Conservation (phyloP, 306 rosid species). For the Cicer cuneatum region DNA sequence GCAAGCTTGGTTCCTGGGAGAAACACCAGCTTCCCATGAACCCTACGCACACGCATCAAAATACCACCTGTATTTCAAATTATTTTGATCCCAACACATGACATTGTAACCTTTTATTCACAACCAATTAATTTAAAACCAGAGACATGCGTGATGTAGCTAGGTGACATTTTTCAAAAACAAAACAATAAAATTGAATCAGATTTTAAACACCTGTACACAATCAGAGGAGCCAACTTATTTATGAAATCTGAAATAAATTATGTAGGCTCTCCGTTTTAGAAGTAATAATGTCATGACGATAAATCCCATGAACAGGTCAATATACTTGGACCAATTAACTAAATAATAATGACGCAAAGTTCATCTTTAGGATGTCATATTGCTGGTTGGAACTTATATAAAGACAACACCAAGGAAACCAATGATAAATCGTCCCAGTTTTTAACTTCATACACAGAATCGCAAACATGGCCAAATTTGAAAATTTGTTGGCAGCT, state of each 20-base stretch:
- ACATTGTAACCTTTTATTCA: not conserved
- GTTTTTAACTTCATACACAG: constrained; percentile 33
- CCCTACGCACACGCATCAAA: constrained; percentile 5
- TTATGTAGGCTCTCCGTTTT: constrained; percentile 43
- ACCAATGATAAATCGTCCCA: constrained; percentile 41
- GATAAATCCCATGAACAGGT: constrained; percentile 45
- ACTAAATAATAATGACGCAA: not conserved
- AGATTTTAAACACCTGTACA: constrained; percentile 32
- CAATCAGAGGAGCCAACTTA: constrained; percentile 53
- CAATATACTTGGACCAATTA: constrained; percentile 11
- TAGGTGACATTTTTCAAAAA: not conserved
- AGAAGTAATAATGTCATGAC: constrained; percentile 43
- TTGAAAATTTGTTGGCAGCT: constrained; percentile 50
- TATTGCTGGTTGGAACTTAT: constrained; percentile 41
- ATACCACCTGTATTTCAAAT: not conserved
- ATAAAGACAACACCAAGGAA: constrained; percentile 46
- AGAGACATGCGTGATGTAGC: not conserved
- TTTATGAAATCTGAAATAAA: constrained; percentile 47
- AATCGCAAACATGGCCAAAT: constrained; percentile 48
- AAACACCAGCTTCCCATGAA: constrained; percentile 29
- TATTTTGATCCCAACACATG: not conserved
- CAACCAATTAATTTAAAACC: not conserved
- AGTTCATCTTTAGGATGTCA: constrained; percentile 31
- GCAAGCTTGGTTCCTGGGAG: not conserved
- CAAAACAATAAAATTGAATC: not conserved